These are phyloP conservation scores for Aspergillus hancockii DNA, from an alignment of 495 filamentous ascomycete genomes.

Conservation along the genomic window DNA sequence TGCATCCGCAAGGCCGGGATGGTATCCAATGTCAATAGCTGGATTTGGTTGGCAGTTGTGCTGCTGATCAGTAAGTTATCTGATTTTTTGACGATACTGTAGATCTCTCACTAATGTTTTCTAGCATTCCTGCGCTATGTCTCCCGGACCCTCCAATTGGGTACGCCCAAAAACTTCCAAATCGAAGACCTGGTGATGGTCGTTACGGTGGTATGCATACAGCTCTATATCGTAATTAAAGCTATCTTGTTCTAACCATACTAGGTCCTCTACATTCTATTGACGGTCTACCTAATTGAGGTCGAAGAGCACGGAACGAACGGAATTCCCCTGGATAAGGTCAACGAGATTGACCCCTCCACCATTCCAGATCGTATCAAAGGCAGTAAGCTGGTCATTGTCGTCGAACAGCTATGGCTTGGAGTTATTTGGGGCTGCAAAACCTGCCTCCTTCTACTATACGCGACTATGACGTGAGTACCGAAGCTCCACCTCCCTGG, in stretches of 20 bases:
- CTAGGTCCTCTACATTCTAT: slow-evolving; percentile 34
- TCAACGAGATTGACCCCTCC: slow-evolving; percentile 42
- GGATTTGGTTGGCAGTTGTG: slow-evolving; percentile 17
- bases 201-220: slow-evolving; percentile 41
- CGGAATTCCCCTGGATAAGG: slow-evolving; percentile 49
- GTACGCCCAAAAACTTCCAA: slow-evolving; percentile 46
- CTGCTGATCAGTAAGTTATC: slow-evolving; percentile 16
- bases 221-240: not conserved
- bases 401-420: slow-evolving; percentile 45
- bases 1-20: slow-evolving; percentile 6
- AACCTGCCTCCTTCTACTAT: slow-evolving; percentile 54
- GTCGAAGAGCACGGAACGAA: slow-evolving; percentile 58
- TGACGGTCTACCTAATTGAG: slow-evolving; percentile 50
- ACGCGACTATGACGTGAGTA: slow-evolving; percentile 52
- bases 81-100: not conserved
- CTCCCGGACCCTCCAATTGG: slow-evolving; percentile 44
- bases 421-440: slow-evolving; percentile 55
- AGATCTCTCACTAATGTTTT: not conserved
- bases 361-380: slow-evolving; percentile 47
- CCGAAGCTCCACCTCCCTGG: not conserved
- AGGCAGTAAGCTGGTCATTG: slow-evolving; percentile 49
- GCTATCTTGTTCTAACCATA: not conserved
- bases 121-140: slow-evolving; percentile 17
- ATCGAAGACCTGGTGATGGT: slow-evolving; percentile 58
- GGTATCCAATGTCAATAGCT: slow-evolving; percentile 8